phyloP scores from a whole-genome alignment of 805 yeast genomes.

The Spencermartinsiella europaea region DNA sequence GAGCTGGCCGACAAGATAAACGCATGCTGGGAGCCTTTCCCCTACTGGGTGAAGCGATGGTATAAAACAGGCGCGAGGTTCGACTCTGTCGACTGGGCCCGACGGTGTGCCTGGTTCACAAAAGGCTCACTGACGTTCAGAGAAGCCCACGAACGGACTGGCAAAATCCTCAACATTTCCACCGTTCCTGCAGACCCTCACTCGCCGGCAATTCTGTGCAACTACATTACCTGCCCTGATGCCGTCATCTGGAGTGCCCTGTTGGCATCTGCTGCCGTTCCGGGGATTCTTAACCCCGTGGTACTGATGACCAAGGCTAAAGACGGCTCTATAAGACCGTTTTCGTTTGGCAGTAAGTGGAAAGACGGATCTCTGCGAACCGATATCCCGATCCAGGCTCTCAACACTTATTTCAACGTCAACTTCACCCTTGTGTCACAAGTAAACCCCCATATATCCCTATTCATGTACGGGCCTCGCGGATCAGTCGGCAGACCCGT shows the following conservation, averaged over 20 bases:
- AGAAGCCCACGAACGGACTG: conserved; percentile 65
- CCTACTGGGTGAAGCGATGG: conserved; percentile 58
- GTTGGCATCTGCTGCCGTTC: conserved; percentile 76
- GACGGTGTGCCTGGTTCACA: conserved; percentile 63
- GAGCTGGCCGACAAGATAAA: conserved; percentile 58
- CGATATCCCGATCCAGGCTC: conserved; percentile 68
- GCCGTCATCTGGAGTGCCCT: conserved; percentile 78
- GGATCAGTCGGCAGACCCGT: conserved; percentile 82
- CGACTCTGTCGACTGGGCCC: conserved; percentile 71
- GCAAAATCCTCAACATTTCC: conserved; percentile 63
- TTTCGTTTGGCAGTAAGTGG: conserved; percentile 71
- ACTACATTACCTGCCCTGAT: conserved; percentile 70
- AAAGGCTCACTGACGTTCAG: conserved; percentile 65
- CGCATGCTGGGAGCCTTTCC: conserved; percentile 62
- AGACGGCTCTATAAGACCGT: conserved; percentile 48
- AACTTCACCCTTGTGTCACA: conserved; percentile 74
- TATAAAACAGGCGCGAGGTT: conserved; percentile 75
- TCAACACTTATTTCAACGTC: conserved; percentile 70
- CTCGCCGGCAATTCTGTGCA: conserved; percentile 74
- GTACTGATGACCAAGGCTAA: conserved; percentile 65
- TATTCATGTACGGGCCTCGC: conserved; percentile 71
- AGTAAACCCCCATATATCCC: conserved; percentile 75
- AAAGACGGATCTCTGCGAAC: conserved; percentile 75
- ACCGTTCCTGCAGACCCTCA: conserved; percentile 81
- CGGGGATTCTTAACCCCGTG: conserved; percentile 75